Conservation (phyloP, 2,329 filamentous ascomycete genomes). For the Colletotrichum ledebouriae region DNA sequence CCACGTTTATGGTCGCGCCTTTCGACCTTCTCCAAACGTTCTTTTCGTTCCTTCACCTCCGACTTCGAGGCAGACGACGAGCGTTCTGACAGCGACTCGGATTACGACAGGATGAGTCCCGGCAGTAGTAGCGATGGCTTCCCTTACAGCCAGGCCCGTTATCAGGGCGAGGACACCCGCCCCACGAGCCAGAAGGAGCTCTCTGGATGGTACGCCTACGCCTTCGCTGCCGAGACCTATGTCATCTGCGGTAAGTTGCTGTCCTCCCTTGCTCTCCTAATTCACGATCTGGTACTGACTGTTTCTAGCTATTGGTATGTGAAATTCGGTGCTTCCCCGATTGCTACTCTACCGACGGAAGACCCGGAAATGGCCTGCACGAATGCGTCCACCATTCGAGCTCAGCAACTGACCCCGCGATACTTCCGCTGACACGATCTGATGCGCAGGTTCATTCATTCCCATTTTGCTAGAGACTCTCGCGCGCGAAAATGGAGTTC, state of each 20-base stretch:
- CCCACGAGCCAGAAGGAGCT: conserved; percentile 90
- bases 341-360: neutral
- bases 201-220: conserved; percentile 94
- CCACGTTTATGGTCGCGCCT: conserved; percentile 63
- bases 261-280: neutral
- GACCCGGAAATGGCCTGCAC: neutral
- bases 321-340: neutral
- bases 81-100: conserved; percentile 61
- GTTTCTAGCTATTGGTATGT: conserved; percentile 49
- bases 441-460: conserved; percentile 83
- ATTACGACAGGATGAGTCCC: conserved; percentile 53
- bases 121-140: conserved; percentile 54
- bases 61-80: conserved; percentile 80
- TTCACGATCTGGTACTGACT: conserved; percentile 24
- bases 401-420: neutral
- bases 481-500: conserved; percentile 90
- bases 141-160: conserved; percentile 60
- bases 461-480: conserved; percentile 95
- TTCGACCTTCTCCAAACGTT: conserved; percentile 67
- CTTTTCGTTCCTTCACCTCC: conserved; percentile 71
- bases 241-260: conserved; percentile 84
- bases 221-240: conserved; percentile 96
- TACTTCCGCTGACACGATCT: conserved; percentile 31
- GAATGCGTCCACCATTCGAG: neutral
- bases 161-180: conserved; percentile 88